Conservation (phyloP, 1,284 basidiomycete genomes). For the Cryptococcus sp. region DNA sequence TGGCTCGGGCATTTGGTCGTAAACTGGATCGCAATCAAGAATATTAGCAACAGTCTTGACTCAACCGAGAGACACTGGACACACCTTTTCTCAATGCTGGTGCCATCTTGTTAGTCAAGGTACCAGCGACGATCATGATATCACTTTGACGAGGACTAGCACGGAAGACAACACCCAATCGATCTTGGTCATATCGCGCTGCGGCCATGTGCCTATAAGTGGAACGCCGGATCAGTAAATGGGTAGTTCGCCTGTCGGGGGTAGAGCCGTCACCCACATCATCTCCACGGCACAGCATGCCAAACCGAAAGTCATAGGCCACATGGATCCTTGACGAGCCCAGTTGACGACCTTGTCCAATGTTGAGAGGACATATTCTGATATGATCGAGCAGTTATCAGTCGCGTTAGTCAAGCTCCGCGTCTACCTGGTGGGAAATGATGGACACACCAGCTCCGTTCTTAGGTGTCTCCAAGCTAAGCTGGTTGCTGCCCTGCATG, state of each 20-base stretch:
- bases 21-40: slow-evolving; percentile 57
- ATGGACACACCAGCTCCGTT: slow-evolving; percentile 77
- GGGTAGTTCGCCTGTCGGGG: background rate
- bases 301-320: slow-evolving; percentile 99
- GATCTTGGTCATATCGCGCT: slow-evolving; percentile 97
- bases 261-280: slow-evolving; percentile 62
- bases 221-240: background rate
- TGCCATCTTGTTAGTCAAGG: slow-evolving; percentile 99
- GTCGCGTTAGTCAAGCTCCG: too few relatives aligned
- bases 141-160: slow-evolving; percentile 96
- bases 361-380: slow-evolving; percentile 95
- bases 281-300: slow-evolving; percentile 99
- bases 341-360: slow-evolving; percentile 97
- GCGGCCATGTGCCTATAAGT: slow-evolving; percentile 66
- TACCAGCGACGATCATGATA: slow-evolving; percentile 99
- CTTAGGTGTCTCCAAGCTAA: slow-evolving; percentile 80
- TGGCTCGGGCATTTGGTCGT: slow-evolving; percentile 96
- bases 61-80: slow-evolving; percentile 1
- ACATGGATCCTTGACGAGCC: slow-evolving; percentile 97
- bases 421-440: background rate
- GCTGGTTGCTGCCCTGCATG: slow-evolving; percentile 76
- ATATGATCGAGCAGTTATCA: too few relatives aligned
- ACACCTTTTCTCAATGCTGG: slow-evolving; percentile 80
- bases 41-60: background rate
- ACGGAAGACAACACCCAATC: slow-evolving; percentile 96